Evolutionary conservation across 148 eudicot species (phyloP), one percentile per base, ranked within the genome.

Genomic region (Vaccinium myrtillus): DNA sequence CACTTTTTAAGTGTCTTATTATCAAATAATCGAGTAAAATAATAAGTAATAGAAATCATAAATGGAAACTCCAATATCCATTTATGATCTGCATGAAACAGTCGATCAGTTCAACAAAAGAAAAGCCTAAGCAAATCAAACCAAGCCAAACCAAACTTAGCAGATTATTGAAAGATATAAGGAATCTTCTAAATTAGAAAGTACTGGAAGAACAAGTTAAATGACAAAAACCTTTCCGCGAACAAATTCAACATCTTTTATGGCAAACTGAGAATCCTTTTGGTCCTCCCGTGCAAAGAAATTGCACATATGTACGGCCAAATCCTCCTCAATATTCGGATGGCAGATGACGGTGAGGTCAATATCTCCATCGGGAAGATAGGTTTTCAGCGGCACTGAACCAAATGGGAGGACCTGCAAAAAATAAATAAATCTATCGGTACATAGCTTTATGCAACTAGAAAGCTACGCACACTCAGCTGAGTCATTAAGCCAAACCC

Each of bases 311-410:
- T 54, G 71, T 3, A 83, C 63, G 61, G 85, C 80, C 78, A 89
- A 80, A 49, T 82, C 87, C 59, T 89, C 81, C 67, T 86, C 81
- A 32, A 69, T 78, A 65, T 78, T 50, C 78, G 75, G 81, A 69
- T 50, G 67, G 82, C 87, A 69, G 27, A 91, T 81, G 39, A 76
- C 86, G 59, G 93, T 89, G 84, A 91, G 86, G 83, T 91, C 93
- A 65, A 91, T 76, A 82, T 91, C 93, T 77, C 90, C 93, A 82
- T 90, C 86, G 8, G 93, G 90, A 84, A 91, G 91, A 78, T 91
- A 91, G 46, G 93, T 91, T 81, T 89, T 91, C 50, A 91, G 88
- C 59, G 93, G 93, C 87, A 91, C 89, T 21, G 93, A 91, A 51
- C 93, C 93, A 87, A 91, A 82, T 51, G 93, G 88, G 75, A 85